Percentiles rank a stretch among this genome's conserved stretches.
Evolutionary conservation across 1,284 basidiomycete genomes (phyloP).

Genomic region (Ceratobasidium sp.): DNA sequence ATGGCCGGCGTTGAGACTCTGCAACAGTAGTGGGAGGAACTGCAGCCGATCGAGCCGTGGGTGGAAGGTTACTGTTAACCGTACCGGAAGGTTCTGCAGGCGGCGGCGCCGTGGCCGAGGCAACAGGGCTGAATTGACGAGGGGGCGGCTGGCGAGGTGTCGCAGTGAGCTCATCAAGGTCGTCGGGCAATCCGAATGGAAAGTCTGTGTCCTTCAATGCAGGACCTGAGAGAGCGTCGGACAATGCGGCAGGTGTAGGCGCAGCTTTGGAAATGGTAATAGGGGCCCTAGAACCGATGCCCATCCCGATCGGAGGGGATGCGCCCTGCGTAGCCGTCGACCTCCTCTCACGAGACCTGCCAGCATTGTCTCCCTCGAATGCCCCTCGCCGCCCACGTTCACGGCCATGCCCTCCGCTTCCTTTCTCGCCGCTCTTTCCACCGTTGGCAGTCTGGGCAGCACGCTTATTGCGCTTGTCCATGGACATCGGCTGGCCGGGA

Average conservation of each 20-base stretch:
- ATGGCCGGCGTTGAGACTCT: slow-evolving; percentile 48
- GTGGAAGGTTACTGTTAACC: slow-evolving; percentile 12
- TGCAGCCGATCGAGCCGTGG: neutral
- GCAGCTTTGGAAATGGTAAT: slow-evolving; percentile 74
- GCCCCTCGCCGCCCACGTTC: slow-evolving; percentile 56
- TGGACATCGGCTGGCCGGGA: slow-evolving; percentile 91
- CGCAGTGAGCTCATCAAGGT: slow-evolving; percentile 60
- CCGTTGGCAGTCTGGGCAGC: slow-evolving; percentile 79
- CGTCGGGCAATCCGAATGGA: slow-evolving; percentile 71
- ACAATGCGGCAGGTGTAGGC: slow-evolving; percentile 70
- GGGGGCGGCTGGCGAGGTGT: slow-evolving; percentile 58
- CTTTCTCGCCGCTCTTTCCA: slow-evolving; percentile 57
- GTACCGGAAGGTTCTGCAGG: slow-evolving; percentile 5
- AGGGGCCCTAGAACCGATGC: slow-evolving; percentile 58
- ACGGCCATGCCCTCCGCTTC: slow-evolving; percentile 54
- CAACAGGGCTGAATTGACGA: slow-evolving; percentile 41
- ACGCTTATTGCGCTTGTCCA: slow-evolving; percentile 99
- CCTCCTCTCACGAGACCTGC: slow-evolving; percentile 52
- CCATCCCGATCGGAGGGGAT: slow-evolving; percentile 46
- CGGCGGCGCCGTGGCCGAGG: slow-evolving; percentile 41
- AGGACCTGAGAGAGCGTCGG: slow-evolving; percentile 37
- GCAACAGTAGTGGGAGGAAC: neutral
- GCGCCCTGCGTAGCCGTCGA: slow-evolving; percentile 39
- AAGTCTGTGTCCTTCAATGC: slow-evolving; percentile 76
- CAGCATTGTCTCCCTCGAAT: slow-evolving; percentile 58